A percentile compares a stretch with the other conserved stretches of the same genome.
phyloP scores from a whole-genome alignment of 495 filamentous ascomycete genomes.

The Hapsidospora chrysogenum region DNA sequence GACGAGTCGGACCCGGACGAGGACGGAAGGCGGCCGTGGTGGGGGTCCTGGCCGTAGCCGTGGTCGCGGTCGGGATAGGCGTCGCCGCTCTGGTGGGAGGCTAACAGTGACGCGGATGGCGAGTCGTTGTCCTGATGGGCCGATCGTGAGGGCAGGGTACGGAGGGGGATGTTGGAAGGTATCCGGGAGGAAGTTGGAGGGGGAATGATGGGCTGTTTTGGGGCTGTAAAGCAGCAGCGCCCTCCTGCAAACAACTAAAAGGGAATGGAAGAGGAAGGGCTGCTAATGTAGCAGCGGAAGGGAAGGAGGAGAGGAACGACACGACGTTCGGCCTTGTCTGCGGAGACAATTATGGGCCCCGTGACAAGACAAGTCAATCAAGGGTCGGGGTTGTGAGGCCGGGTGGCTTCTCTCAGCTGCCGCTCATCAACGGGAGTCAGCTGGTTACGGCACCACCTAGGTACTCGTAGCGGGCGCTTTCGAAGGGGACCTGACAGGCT shows the following conservation, averaged over 20 bases:
- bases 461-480: too few species aligned
- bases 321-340: background rate
- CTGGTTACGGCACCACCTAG: too few species aligned
- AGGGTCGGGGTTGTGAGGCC: too few species aligned
- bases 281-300: background rate
- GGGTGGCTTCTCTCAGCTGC: too few species aligned
- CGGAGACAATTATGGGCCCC: background rate
- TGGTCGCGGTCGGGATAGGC: constrained; percentile 7
- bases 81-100: constrained; percentile 15
- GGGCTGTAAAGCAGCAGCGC: constrained; percentile 46
- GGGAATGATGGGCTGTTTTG: constrained; percentile 38
- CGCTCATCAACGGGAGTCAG: too few species aligned
- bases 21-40: constrained; percentile 33
- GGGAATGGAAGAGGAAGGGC: background rate
- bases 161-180: constrained; percentile 46
- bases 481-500: too few species aligned
- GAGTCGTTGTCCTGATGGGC: constrained; percentile 11
- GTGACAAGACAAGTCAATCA: background rate
- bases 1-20: constrained; percentile 53
- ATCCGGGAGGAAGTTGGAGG: constrained; percentile 29
- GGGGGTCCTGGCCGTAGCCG: constrained; percentile 9
- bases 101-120: constrained; percentile 23
- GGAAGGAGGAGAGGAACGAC: background rate
- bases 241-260: constrained; percentile 17
- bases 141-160: constrained; percentile 30